Evolutionary conservation across 2,329 filamentous ascomycete species (phyloP).

Genomic region (Xylaria sp.): DNA sequence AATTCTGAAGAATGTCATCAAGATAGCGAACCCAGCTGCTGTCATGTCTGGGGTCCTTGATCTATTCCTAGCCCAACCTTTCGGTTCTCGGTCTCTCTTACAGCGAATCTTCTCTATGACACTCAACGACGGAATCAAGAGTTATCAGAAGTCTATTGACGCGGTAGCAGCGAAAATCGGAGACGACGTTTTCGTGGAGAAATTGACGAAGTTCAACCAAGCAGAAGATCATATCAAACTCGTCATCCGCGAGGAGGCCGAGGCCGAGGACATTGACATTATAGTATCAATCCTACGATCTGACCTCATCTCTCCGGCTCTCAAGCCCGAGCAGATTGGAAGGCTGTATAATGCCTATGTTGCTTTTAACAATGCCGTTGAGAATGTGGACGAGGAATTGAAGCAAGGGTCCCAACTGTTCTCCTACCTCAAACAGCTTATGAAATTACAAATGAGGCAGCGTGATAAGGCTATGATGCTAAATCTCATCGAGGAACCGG

Average conservation of each 20-base stretch:
- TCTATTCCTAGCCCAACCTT: slow-evolving; percentile 94
- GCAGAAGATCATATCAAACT: slow-evolving; percentile 80
- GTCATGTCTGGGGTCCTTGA: slow-evolving; percentile 98
- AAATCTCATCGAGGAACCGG: slow-evolving; percentile 91
- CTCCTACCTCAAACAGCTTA: slow-evolving; percentile 91
- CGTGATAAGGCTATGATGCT: slow-evolving; percentile 98
- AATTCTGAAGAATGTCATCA: slow-evolving; percentile 94
- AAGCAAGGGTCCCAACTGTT: slow-evolving; percentile 91
- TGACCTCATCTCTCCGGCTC: slow-evolving; percentile 76
- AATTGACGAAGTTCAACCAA: slow-evolving; percentile 83
- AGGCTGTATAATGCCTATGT: slow-evolving; percentile 94
- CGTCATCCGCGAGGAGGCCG: slow-evolving; percentile 78
- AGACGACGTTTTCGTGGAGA: slow-evolving; percentile 81
- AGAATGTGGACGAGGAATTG: slow-evolving; percentile 89
- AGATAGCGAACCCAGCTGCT: slow-evolving; percentile 93
- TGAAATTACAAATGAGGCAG: slow-evolving; percentile 91
- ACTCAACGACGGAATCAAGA: slow-evolving; percentile 87
- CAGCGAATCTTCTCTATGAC: slow-evolving; percentile 95
- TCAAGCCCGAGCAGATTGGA: slow-evolving; percentile 80
- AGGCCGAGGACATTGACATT: slow-evolving; percentile 79
- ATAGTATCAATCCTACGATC: slow-evolving; percentile 87
- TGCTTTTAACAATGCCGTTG: slow-evolving; percentile 93
- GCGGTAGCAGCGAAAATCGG: slow-evolving; percentile 79
- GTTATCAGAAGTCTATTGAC: slow-evolving; percentile 88
- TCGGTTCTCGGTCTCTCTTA: slow-evolving; percentile 87